Percentiles rank a stretch among this genome's conserved stretches.
Evolutionary conservation across 768 basidiomycete species (phyloP).

Genomic region (Cubamyces sp.): DNA sequence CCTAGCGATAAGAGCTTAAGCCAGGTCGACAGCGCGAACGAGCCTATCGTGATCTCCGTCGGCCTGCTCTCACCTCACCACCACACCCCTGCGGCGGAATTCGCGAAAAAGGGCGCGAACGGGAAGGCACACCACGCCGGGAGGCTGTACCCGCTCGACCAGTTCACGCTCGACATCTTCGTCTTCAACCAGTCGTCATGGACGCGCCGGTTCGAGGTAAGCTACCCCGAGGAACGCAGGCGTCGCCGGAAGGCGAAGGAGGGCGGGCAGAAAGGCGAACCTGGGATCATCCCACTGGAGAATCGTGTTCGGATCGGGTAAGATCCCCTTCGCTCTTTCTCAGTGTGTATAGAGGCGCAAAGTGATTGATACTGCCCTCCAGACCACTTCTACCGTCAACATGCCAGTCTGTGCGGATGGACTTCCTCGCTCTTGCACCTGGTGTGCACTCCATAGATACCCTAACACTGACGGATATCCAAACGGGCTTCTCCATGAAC

Average conservation of each 20-base stretch:
- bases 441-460: slow-evolving; percentile 79
- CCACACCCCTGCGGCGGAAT: too few relatives aligned
- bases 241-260: slow-evolving; percentile 44
- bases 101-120: slow-evolving; percentile 12
- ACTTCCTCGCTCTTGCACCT: slow-evolving; percentile 78
- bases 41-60: slow-evolving; percentile 73
- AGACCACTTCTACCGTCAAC: slow-evolving; percentile 82
- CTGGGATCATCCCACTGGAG: slow-evolving; percentile 76
- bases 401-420: slow-evolving; percentile 86
- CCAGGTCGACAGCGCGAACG: slow-evolving; percentile 40
- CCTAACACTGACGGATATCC: slow-evolving; percentile 74
- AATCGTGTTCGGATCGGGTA: slow-evolving; percentile 81
- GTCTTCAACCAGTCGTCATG: slow-evolving; percentile 82
- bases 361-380: background rate
- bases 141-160: slow-evolving; percentile 69
- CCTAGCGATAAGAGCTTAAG: slow-evolving; percentile 26
- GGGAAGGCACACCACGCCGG: slow-evolving; percentile 38
- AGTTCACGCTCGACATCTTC: slow-evolving; percentile 84
- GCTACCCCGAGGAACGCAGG: slow-evolving; percentile 59
- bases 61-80: slow-evolving; percentile 43
- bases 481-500: slow-evolving; percentile 72
- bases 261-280: slow-evolving; percentile 33
- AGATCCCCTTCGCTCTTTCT: slow-evolving; percentile 36
- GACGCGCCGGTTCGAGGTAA: slow-evolving; percentile 79
- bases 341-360: background rate